Evolutionary conservation across 495 filamentous ascomycete genomes (phyloP).

Genomic region (Glutinoglossum americanum): DNA sequence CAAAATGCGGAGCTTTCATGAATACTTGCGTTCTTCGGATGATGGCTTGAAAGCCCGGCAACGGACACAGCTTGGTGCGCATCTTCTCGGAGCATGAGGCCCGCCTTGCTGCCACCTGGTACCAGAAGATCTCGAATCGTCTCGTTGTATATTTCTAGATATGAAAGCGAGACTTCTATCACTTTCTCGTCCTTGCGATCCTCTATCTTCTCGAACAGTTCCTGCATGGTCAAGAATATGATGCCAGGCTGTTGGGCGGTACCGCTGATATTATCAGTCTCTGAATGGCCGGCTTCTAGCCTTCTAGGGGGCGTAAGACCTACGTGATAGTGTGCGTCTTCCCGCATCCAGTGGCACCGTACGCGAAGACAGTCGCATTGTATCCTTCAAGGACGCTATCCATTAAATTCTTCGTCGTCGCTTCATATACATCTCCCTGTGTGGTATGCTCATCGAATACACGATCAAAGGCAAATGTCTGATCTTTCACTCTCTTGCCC

Average conservation of each 20-base stretch:
- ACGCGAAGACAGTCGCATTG: constrained; percentile 97
- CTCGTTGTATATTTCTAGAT: constrained; percentile 98
- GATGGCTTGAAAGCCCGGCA: constrained; percentile 75
- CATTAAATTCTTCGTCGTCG: constrained; percentile 69
- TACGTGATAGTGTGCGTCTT: constrained; percentile 85
- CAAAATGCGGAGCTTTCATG: not conserved
- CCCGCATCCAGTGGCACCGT: constrained; percentile 92
- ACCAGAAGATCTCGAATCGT: constrained; percentile 90
- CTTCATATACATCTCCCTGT: constrained; percentile 88
- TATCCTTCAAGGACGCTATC: constrained; percentile 94
- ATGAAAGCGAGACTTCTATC: constrained; percentile 80
- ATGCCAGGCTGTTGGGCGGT: constrained; percentile 88
- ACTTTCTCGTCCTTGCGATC: constrained; percentile 68
- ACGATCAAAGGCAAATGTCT: constrained; percentile 89
- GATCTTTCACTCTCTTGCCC: constrained; percentile 90
- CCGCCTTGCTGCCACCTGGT: constrained; percentile 63
- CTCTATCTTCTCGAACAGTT: constrained; percentile 86
- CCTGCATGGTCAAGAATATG: constrained; percentile 97
- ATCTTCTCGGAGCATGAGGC: constrained; percentile 88
- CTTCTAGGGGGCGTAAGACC: too few species aligned
- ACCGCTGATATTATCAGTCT: constrained; percentile 28
- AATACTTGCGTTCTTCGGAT: constrained; percentile 47
- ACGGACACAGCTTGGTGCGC: constrained; percentile 85
- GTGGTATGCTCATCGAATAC: constrained; percentile 93
- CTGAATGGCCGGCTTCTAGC: too few species aligned